Evolutionary conservation across 441 rosid genomes (phyloP).

Genomic region (Brassica hybrid): DNA sequence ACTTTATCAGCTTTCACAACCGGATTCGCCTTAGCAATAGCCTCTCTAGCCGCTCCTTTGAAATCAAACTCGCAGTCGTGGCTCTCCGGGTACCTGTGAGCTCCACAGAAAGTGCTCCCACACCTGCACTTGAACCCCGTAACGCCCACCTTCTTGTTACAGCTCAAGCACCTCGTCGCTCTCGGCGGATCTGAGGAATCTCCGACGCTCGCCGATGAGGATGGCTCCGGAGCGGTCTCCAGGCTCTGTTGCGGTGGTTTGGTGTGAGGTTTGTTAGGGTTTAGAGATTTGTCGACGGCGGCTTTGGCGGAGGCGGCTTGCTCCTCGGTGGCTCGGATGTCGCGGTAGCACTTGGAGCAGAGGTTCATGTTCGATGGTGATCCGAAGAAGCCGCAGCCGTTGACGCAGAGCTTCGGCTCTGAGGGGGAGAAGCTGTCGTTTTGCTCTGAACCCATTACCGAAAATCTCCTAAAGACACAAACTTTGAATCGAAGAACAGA

Average conservation of each 20-base stretch:
- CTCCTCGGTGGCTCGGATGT: conserved; percentile 57
- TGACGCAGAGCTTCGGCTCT: conserved; percentile 70
- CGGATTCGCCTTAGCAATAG: conserved; percentile 80
- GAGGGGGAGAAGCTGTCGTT: conserved; percentile 66
- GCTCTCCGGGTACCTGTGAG: conserved; percentile 82
- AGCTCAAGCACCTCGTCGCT: conserved; percentile 74
- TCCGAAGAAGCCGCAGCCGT: conserved; percentile 88
- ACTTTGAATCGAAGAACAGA: no score
- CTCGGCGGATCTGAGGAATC: conserved; percentile 29
- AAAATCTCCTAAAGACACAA: no score
- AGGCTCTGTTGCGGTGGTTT: conserved; percentile 23
- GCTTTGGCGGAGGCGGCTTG: conserved; percentile 63
- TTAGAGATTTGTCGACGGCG: conserved; percentile 67
- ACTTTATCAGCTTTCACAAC: conserved; percentile 78
- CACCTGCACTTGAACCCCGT: conserved; percentile 82
- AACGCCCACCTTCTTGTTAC: conserved; percentile 82
- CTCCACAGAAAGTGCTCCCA: conserved; percentile 71
- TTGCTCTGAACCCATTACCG: conserved; percentile 80
- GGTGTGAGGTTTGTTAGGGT: conserved; percentile 44
- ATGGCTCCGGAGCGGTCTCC: neutral
- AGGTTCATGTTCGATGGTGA: conserved; percentile 74
- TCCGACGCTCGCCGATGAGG: no score
- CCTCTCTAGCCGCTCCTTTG: conserved; percentile 65
- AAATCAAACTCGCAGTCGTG: conserved; percentile 75
- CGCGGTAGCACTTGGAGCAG: conserved; percentile 84